Conservation (phyloP, 306 rosid species). For the Urtica urens region DNA sequence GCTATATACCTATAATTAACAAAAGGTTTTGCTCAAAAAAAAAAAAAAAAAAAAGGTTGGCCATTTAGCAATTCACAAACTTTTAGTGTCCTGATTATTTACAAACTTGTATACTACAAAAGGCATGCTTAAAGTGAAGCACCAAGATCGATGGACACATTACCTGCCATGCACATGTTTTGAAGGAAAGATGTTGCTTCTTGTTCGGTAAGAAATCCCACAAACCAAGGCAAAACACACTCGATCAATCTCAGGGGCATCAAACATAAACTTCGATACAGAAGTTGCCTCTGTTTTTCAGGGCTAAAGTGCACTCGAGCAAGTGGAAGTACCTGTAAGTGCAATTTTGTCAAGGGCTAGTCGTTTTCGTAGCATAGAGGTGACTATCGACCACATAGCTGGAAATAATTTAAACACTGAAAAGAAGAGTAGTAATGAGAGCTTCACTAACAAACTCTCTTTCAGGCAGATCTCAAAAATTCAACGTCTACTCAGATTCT, state of each 20-base stretch:
- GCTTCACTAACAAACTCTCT: too few species aligned
- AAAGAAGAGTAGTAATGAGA: too few species aligned
- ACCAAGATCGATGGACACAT: conserved; percentile 10
- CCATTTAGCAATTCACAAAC: too few species aligned
- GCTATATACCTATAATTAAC: too few species aligned
- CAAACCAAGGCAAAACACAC: conserved; percentile 89
- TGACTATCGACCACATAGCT: too few species aligned
- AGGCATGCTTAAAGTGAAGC: neutral
- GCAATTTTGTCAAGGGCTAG: too few species aligned
- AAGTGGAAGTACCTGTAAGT: conserved; percentile 92
- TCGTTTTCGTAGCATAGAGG: too few species aligned
- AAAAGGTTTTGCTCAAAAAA: too few species aligned
- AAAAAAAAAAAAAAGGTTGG: too few species aligned
- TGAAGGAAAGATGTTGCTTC: conserved; percentile 57
- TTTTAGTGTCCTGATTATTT: conserved; percentile 22
- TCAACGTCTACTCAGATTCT: too few species aligned
- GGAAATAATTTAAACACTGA: too few species aligned
- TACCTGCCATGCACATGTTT: conserved; percentile 94
- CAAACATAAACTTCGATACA: conserved; percentile 88
- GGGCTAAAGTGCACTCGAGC: conserved; percentile 84
- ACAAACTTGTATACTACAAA: conserved; percentile 16
- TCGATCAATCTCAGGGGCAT: conserved; percentile 95
- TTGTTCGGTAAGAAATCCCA: conserved; percentile 61
- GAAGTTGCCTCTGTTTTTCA: conserved; percentile 73
- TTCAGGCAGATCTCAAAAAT: too few species aligned